phyloP scores from a whole-genome alignment of 2,329 filamentous ascomycete species.

The Drechslerella coelobrocha region DNA sequence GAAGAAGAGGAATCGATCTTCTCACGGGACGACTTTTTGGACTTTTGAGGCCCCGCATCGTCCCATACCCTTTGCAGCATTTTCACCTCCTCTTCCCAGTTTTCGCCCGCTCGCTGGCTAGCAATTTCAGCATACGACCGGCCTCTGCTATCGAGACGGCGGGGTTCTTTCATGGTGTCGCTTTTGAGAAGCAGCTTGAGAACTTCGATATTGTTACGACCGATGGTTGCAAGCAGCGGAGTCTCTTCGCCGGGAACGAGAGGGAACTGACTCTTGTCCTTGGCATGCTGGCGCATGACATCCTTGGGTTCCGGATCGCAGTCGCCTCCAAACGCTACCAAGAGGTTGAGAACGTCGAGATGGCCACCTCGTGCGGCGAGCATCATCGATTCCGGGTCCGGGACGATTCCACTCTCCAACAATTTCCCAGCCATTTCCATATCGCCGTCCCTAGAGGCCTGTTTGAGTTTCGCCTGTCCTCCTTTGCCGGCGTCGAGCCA shows the following conservation, averaged over 20 bases:
- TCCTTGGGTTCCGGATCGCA: slow-evolving; percentile 63
- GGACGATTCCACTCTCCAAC: slow-evolving; percentile 59
- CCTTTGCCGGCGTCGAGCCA: slow-evolving; percentile 55
- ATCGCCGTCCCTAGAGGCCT: slow-evolving; percentile 60
- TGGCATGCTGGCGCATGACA: slow-evolving; percentile 49
- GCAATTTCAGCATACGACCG: slow-evolving; percentile 88
- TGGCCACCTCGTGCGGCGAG: slow-evolving; percentile 92
- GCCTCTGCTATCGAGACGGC: slow-evolving; percentile 73
- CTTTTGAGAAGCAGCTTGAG: slow-evolving; percentile 76
- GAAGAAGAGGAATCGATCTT: slow-evolving; percentile 35
- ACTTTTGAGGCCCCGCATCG: slow-evolving; percentile 56
- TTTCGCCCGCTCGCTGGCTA: slow-evolving; percentile 78
- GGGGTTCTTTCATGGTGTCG: slow-evolving; percentile 75
- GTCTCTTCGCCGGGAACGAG: slow-evolving; percentile 75
- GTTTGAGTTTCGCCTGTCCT: slow-evolving; percentile 53
- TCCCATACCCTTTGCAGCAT: slow-evolving; percentile 79
- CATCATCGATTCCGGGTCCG: slow-evolving; percentile 85
- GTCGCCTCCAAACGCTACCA: slow-evolving; percentile 72
- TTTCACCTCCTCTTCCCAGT: slow-evolving; percentile 87
- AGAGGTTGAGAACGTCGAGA: slow-evolving; percentile 80
- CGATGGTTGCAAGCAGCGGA: slow-evolving; percentile 92
- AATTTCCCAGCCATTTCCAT: slow-evolving; percentile 54
- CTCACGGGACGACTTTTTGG: slow-evolving; percentile 27
- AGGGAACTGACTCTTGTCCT: slow-evolving; percentile 52
- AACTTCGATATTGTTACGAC: slow-evolving; percentile 83